A percentile compares a stretch with the other conserved stretches of the same genome.
These are phyloP conservation scores for Thraustochytrium sp. DNA, from an alignment of 352 stramenopile species.

Conservation along the genomic window DNA sequence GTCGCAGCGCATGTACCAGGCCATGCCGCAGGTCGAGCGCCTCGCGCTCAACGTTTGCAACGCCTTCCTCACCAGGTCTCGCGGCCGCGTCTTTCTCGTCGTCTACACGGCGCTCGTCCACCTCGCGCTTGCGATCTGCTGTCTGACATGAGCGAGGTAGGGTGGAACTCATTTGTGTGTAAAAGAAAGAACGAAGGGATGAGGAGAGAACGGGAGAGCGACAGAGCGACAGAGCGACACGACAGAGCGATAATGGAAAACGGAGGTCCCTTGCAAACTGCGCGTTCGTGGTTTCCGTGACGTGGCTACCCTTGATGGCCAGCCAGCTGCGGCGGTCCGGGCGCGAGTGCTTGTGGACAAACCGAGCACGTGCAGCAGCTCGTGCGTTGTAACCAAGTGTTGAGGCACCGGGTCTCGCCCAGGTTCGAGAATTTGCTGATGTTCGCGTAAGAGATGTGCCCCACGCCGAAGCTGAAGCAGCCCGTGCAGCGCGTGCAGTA, in stretches of 20 bases:
- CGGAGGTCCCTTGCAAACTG: constrained; percentile 25
- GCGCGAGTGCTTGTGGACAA: background rate
- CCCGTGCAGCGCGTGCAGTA: too few species aligned
- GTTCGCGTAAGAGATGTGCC: too few species aligned
- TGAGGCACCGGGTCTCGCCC: background rate
- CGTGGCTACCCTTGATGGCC: background rate
- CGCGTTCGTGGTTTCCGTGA: background rate
- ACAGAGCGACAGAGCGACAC: too few species aligned
- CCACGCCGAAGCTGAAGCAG: background rate
- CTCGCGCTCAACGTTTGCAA: constrained; percentile 29
- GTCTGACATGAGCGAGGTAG: background rate
- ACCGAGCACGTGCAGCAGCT: background rate
- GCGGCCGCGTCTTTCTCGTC: constrained; percentile 23
- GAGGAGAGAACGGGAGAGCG: too few species aligned
- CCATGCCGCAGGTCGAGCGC: constrained; percentile 24
- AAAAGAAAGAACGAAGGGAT: too few species aligned
- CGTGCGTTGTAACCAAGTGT: background rate
- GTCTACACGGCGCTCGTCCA: constrained; percentile 16
- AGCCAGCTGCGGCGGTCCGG: background rate
- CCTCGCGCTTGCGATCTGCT: background rate
- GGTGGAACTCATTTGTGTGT: too few species aligned
- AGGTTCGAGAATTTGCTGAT: too few species aligned
- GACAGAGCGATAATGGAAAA: too few species aligned
- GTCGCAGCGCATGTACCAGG: constrained; percentile 20
- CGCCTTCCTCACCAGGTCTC: constrained; percentile 26